Base-by-base conservation (phyloP, 2,329 filamentous ascomycete genomes). In the Sarocladium oryzae region DNA sequence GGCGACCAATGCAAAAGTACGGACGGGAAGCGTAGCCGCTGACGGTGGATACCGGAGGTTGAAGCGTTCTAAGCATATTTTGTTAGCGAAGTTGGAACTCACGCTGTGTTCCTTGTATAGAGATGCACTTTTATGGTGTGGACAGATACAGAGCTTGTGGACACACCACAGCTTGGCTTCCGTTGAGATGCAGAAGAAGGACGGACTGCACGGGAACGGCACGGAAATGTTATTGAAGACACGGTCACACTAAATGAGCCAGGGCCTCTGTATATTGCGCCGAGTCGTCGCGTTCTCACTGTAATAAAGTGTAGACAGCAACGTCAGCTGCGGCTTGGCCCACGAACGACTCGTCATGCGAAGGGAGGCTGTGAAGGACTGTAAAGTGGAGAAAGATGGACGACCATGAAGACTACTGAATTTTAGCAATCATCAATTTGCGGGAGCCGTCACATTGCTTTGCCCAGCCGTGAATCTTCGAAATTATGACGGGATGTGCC, bases 291-390 rank as follows among this genome's bases (percentile, higher is more conserved):
- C 23, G 7, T 23, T 20, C 40, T 5, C 21, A 21, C 21, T 48
- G 26, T 13, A 6, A n/a, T n/a, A n/a, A n/a, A n/a, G n/a, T 4
- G 10, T n/a, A 20, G 18, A 20, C 7, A 16, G 8, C 21, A 48
- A 48, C 43, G 43, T 48, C 43, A 48, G 43, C 43, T 48, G 43
- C 43, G 43, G 43, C 43, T 48, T 48, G 43, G 43, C 43, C 9
- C 4, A 4, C 11, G 33, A 13, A 30, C n/a, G 28, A 48, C 43
- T 48, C 43, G 43, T 48, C 43, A 48, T 21, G n/a, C n/a, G 43
- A 30, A 48, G 24, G 15, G 43, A 48, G 43, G 43, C 43, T 48
- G 43, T 48, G 43, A 48, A 48, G n/a, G 16, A 7, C 16, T 10
- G 15, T 21, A 21, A 48, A 48, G 43, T 26, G 43, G 43, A 23